Conservation (phyloP, 805 yeast species). For the Yarrowia divulgata region DNA sequence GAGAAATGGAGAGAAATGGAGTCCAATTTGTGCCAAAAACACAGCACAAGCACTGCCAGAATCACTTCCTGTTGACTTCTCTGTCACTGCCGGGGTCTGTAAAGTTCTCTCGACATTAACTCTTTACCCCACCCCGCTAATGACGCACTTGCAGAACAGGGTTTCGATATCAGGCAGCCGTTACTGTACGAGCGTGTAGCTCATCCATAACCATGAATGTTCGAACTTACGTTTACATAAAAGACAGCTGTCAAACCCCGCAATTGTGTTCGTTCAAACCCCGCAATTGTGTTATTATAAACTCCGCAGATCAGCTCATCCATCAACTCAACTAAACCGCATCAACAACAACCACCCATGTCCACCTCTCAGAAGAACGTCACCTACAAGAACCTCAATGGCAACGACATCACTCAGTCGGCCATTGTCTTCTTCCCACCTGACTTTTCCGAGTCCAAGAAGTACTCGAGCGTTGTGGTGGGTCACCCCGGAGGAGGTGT, state of each 20-base stretch:
- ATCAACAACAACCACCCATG: slow-evolving; percentile 2
- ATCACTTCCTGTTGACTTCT: neutral
- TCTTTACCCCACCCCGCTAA: neutral
- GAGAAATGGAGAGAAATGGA: too few species aligned
- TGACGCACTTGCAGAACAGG: neutral
- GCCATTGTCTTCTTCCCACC: slow-evolving; percentile 36
- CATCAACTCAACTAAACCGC: neutral
- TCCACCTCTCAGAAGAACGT: neutral
- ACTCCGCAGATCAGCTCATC: too few species aligned
- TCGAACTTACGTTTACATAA: too few species aligned
- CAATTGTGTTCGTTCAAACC: too few species aligned
- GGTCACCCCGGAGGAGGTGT: slow-evolving; percentile 41
- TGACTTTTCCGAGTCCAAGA: slow-evolving; percentile 36
- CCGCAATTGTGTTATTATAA: too few species aligned
- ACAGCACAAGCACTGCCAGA: neutral
- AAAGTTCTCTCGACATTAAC: neutral
- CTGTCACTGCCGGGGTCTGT: neutral
- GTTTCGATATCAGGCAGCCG: slow-evolving; percentile 9
- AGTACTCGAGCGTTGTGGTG: slow-evolving; percentile 41
- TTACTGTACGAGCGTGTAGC: neutral
- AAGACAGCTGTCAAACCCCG: neutral
- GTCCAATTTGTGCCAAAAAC: neutral
- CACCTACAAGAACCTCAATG: slow-evolving; percentile 25
- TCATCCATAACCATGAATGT: too few species aligned
- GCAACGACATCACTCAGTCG: slow-evolving; percentile 6